Base-by-base conservation (phyloP, 1,284 basidiomycete genomes). In the Trichosporon faecale region DNA sequence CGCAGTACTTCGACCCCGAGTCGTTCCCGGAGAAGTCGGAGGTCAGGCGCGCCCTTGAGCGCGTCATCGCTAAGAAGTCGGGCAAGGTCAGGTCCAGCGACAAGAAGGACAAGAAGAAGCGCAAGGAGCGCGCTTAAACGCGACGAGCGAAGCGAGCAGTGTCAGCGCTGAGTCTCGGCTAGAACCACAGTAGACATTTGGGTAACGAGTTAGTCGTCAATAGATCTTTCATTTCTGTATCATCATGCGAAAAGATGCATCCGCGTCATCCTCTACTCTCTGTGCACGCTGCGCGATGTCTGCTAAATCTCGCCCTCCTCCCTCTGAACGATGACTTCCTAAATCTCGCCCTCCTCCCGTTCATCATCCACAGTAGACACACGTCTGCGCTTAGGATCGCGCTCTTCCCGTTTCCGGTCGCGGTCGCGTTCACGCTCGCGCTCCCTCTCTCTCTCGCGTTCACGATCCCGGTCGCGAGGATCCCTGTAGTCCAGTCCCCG, bases 1-100 rank as follows among this genome's bases (percentile, higher is more conserved):
- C 88, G 0, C 80, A 80, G 31, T 98, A 98, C 85, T 99, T 82
- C 73, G 81, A 83, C 74, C 78, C 80, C 21, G 68, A 73, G 31
- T 71, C 75, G 2, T 83, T 83, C 78, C 79, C 79, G 5, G 76
- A 76, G 64, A 77, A 82, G 65, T 78, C 76, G 65, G 82, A 81
- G 72, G 76, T 76, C 1, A 66, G 79, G 29, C 70, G 82, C 33
- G 82, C 82, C 2, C 70, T 83, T 27, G 75, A 81, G 61, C 72
- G 82, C 61, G 79, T 80, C 21, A 69, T 82, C 14, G 73, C 73
- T 69, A 73, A 71, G 66, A 71, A 71, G 70, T 9, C 68, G 31
- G 67, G 66, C 35, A 78, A 78, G 76, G 67, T 71, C 63, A 66
- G 74, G 60, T 27, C 37, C 44, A 21, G 44, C 55, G 35, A 64